Base-by-base conservation (phyloP, 2,329 filamentous ascomycete species). In the Talaromyces sp. region DNA sequence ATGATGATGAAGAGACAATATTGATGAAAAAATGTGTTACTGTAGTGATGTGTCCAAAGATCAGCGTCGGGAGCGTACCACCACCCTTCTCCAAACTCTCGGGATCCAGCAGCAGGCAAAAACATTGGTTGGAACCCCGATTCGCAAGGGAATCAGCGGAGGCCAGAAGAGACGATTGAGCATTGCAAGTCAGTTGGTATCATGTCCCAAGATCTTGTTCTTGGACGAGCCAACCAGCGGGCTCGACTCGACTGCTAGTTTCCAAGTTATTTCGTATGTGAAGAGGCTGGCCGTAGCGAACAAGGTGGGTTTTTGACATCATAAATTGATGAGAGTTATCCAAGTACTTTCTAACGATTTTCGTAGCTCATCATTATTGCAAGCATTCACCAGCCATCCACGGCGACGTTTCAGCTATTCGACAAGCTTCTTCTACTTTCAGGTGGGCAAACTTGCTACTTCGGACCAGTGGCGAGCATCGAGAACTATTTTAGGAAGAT, bases 311-410 rank as follows among this genome's bases (percentile, higher is more conserved):
- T 17, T 19, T 19, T 14, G 2, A 7, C n/a, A 7, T n/a, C 13
- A 14, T 32, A 38, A 17, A 24, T n/a, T n/a, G n/a, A n/a, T n/a
- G n/a, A n/a, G n/a, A n/a, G n/a, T 5, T 13, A 8, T 13, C 14
- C 3, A 27, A 7, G 13, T 0, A 38, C 24, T 50, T 57, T 21
- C 35, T 46, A n/a, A 11, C 14, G 3, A 13, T 14, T 10, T 27
- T 6, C 4, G n/a, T 62, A 89, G 84, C 80, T 95, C 62, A 85
- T 95, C 61, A 85, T 95, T 31, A 86, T 96, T 62, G 89, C 89
- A 4, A 91, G 88, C 43, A 95, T 96, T 63, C 91, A 96, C 71
- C 91, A 96, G 70, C 91, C 91, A 0, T 93, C 90, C 0, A 90
- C 89, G 0, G 83, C 86, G 0, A 93, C 89, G 0, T 96, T 91